Conservation (phyloP, 1,284 basidiomycete genomes). For the Malassezia cuniculi region DNA sequence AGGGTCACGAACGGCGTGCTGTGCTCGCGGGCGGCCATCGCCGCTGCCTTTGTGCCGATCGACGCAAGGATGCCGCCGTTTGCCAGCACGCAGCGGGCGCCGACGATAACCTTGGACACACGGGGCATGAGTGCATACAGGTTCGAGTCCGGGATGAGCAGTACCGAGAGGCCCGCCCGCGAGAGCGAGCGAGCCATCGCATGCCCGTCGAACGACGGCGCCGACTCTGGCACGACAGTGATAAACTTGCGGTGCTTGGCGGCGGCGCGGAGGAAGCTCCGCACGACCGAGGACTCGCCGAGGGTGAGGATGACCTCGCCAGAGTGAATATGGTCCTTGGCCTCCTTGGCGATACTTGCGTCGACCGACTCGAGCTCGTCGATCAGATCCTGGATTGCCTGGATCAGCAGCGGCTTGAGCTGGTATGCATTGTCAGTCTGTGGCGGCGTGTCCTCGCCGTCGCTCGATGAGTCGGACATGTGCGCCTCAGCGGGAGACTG, state of each 20-base stretch:
- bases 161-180: constrained; percentile 75
- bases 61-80: constrained; percentile 88
- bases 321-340: constrained; percentile 89
- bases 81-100: constrained; percentile 81
- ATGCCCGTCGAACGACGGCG: constrained; percentile 74
- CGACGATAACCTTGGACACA: constrained; percentile 87
- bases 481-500: too few relatives aligned
- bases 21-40: constrained; percentile 79
- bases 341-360: constrained; percentile 83
- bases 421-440: constrained; percentile 21
- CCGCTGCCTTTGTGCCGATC: constrained; percentile 68
- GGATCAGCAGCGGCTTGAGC: constrained; percentile 46
- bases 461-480: constrained; percentile 6
- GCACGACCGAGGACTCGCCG: constrained; percentile 81
- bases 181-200: constrained; percentile 59
- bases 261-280: constrained; percentile 78
- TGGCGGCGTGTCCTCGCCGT: constrained; percentile 1
- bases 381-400: constrained; percentile 57
- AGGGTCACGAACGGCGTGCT: constrained; percentile 86
- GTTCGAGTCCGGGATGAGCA: constrained; percentile 87
- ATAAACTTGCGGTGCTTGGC: constrained; percentile 84
- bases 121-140: constrained; percentile 92
- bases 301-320: constrained; percentile 93
- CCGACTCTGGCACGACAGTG: constrained; percentile 87
- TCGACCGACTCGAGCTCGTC: constrained; percentile 93